These are phyloP conservation scores for Amauroascus verrucosus DNA, from an alignment of 2,329 filamentous ascomycete genomes.

Conservation along the genomic window DNA sequence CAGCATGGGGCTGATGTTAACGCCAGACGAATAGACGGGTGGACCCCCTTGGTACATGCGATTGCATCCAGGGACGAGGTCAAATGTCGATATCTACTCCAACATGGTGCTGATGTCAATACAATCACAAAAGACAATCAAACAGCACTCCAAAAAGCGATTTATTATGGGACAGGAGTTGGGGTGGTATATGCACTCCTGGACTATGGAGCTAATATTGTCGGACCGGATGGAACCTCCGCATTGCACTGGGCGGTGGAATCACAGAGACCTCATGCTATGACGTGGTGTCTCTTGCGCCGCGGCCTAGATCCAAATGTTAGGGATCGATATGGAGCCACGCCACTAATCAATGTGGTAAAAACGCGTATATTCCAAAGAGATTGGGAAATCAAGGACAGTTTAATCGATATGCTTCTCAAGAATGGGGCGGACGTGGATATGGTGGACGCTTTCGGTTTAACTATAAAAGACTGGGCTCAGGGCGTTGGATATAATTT, in stretches of 20 bases:
- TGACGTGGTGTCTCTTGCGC: background rate
- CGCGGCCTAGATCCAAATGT: constrained; percentile 4
- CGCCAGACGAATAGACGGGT: background rate
- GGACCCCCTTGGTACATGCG: constrained; percentile 7
- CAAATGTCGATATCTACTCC: constrained; percentile 4
- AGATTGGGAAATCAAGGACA: background rate
- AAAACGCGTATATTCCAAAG: background rate
- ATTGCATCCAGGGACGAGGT: background rate
- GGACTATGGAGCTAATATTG: background rate
- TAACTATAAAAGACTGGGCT: background rate
- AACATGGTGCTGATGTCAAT: background rate
- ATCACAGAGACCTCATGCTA: background rate
- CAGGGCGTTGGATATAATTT: background rate
- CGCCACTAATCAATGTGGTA: constrained; percentile 4
- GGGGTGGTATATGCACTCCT: background rate
- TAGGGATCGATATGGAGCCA: constrained; percentile 2
- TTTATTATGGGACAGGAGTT: background rate
- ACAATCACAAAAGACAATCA: background rate
- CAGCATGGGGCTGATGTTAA: constrained; percentile 6
- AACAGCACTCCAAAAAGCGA: constrained; percentile 6
- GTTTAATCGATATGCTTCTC: background rate
- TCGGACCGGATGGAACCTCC: background rate
- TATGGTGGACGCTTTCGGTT: background rate
- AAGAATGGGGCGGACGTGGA: background rate
- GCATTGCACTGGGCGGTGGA: constrained; percentile 6